phyloP scores from a whole-genome alignment of 2,329 filamentous ascomycete genomes.

The Penicillium janthinellum region DNA sequence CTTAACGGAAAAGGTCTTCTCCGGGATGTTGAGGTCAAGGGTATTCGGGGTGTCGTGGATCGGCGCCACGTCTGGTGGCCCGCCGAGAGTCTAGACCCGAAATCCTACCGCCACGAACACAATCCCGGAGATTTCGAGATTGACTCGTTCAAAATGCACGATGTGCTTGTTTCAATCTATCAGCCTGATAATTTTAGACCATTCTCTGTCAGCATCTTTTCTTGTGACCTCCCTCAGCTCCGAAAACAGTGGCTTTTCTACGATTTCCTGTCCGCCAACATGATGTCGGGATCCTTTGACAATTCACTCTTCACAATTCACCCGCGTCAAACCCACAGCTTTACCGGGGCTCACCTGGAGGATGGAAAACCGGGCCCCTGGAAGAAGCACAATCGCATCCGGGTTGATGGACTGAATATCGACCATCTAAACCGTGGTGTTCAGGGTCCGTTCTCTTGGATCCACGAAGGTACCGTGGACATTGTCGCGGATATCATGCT shows the following conservation, averaged over 20 bases:
- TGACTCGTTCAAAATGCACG: conserved; percentile 93
- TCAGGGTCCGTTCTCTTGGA: conserved; percentile 95
- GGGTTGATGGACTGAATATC: conserved; percentile 91
- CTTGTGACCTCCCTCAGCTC: conserved; percentile 87
- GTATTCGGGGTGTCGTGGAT: conserved; percentile 89
- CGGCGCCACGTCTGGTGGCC: conserved; percentile 78
- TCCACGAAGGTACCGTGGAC: conserved; percentile 94
- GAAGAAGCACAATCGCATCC: conserved; percentile 93
- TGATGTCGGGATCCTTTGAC: conserved; percentile 94
- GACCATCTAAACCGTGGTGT: conserved; percentile 94
- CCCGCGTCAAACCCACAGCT: conserved; percentile 83
- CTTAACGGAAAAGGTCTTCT: conserved; percentile 94
- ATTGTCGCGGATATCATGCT: conserved; percentile 96
- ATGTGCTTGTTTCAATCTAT: conserved; percentile 86
- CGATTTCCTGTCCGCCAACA: conserved; percentile 91
- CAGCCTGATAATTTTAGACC: conserved; percentile 91
- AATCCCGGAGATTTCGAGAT: conserved; percentile 94
- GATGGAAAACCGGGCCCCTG: conserved; percentile 71
- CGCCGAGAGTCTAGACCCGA: conserved; percentile 71
- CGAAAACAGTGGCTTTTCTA: conserved; percentile 98
- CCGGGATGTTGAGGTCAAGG: conserved; percentile 90
- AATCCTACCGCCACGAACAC: conserved; percentile 85
- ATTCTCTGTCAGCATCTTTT: conserved; percentile 93
- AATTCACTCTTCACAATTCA: conserved; percentile 97
- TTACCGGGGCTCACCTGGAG: conserved; percentile 64